phyloP scores from a whole-genome alignment of 192 early-diverging fungal species.

The Chytriomyces sp. region DNA sequence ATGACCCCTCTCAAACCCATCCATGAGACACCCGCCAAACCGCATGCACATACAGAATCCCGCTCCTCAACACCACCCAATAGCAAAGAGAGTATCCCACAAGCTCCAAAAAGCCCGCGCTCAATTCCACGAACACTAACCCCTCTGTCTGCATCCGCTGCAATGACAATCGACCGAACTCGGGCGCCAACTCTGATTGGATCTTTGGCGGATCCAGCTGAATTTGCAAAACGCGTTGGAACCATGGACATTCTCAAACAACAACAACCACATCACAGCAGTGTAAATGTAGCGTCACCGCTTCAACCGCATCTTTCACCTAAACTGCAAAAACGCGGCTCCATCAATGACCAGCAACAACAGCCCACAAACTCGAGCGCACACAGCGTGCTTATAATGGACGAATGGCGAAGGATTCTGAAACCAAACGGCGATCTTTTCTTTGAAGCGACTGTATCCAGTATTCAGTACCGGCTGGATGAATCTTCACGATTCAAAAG shows the following conservation, averaged over 20 bases:
- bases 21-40: not conserved
- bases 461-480: not conserved
- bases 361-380: not conserved
- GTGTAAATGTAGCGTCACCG: not conserved
- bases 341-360: not conserved
- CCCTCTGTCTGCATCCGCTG: no score
- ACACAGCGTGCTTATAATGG: no score
- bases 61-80: no score
- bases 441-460: conserved; percentile 12
- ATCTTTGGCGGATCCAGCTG: not conserved
- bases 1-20: conserved; percentile 23
- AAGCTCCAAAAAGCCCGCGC: no score
- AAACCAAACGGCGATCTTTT: conserved; percentile 9
- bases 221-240: no score
- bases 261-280: not conserved
- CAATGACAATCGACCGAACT: not conserved
- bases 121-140: no score
- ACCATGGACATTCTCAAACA: no score
- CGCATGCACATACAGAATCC: no score
- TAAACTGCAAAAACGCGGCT: not conserved
- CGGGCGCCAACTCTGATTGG: not conserved
- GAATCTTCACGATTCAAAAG: not conserved
- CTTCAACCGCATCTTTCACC: not conserved
- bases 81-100: no score
- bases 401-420: conserved; percentile 17